Evolutionary conservation across 768 basidiomycete species (phyloP).

Genomic region (Pleurotus giganteus): DNA sequence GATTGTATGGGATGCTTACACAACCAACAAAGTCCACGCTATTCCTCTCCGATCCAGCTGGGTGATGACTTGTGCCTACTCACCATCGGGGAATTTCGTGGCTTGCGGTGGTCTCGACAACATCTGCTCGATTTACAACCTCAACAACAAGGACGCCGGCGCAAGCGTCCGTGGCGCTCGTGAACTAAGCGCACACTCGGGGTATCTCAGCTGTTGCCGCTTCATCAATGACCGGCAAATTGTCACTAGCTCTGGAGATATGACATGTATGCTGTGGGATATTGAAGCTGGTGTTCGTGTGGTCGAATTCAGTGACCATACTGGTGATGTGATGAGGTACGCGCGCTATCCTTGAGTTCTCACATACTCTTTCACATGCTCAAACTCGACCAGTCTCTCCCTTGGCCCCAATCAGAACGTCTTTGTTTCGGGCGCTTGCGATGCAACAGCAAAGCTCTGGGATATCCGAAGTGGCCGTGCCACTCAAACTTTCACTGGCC

Average conservation of each 20-base stretch:
- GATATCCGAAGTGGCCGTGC: conserved; percentile 97
- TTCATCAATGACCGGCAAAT: conserved; percentile 99
- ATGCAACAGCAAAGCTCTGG: conserved; percentile 98
- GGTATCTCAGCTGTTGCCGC: conserved; percentile 96
- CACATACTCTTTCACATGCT: conserved; percentile 11
- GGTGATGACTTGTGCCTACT: conserved; percentile 99
- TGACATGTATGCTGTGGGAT: conserved; percentile 99
- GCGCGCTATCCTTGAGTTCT: conserved; percentile 17
- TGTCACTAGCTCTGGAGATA: conserved; percentile 95
- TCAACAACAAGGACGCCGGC: conserved; percentile 73
- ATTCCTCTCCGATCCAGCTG: conserved; percentile 97
- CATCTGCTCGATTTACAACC: conserved; percentile 97
- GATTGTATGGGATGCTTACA: conserved; percentile 99
- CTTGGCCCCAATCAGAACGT: conserved; percentile 90
- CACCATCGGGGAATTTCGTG: conserved; percentile 95
- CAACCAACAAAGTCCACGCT: conserved; percentile 99
- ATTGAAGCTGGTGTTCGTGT: conserved; percentile 96
- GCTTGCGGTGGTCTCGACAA: conserved; percentile 99
- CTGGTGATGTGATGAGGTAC: conserved; percentile 99
- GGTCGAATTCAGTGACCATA: conserved; percentile 99
- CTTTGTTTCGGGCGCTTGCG: conserved; percentile 99
- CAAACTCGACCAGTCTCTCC: conserved; percentile 62
- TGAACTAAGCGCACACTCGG: conserved; percentile 95
- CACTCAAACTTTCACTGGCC: conserved; percentile 97
- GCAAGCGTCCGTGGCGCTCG: conserved; percentile 84